Conservation (phyloP, 2,329 filamentous ascomycete genomes). For the Alternaria sp. region DNA sequence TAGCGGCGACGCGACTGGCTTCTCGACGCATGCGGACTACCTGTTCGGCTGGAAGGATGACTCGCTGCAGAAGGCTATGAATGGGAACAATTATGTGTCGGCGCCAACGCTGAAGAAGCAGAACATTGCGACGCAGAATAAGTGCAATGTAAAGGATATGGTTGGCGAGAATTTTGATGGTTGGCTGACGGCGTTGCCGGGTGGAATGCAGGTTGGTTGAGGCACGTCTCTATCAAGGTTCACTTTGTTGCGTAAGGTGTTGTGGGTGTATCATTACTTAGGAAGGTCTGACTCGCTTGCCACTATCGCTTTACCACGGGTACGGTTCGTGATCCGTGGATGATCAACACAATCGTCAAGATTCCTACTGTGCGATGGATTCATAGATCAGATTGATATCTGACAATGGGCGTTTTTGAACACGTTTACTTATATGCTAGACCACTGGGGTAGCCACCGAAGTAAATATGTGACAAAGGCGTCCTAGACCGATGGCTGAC, state of each 20-base stretch:
- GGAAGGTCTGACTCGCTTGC: neutral
- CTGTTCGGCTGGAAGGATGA: constrained; percentile 35
- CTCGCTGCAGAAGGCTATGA: constrained; percentile 27
- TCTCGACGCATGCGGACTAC: constrained; percentile 41
- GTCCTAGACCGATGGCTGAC: constrained; percentile 15
- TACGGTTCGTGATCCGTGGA: neutral
- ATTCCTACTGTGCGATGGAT: neutral
- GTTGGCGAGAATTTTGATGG: constrained; percentile 40
- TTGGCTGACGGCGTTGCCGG: constrained; percentile 32
- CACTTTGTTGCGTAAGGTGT: neutral
- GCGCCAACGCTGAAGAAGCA: constrained; percentile 42
- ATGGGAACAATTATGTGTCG: constrained; percentile 38
- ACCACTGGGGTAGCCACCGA: constrained; percentile 22
- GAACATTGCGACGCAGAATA: constrained; percentile 42
- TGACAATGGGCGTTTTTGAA: neutral
- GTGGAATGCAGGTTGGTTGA: constrained; percentile 7
- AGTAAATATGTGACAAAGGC: constrained; percentile 25
- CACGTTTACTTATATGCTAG: constrained; percentile 23
- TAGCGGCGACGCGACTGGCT: constrained; percentile 37
- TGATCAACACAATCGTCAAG: neutral
- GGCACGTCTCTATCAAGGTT: neutral
- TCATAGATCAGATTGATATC: neutral
- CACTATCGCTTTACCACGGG: neutral
- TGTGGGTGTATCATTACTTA: neutral
- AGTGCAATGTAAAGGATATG: constrained; percentile 41